phyloP scores from a whole-genome alignment of 805 yeast species.

The Brettanomyces naardenensis region DNA sequence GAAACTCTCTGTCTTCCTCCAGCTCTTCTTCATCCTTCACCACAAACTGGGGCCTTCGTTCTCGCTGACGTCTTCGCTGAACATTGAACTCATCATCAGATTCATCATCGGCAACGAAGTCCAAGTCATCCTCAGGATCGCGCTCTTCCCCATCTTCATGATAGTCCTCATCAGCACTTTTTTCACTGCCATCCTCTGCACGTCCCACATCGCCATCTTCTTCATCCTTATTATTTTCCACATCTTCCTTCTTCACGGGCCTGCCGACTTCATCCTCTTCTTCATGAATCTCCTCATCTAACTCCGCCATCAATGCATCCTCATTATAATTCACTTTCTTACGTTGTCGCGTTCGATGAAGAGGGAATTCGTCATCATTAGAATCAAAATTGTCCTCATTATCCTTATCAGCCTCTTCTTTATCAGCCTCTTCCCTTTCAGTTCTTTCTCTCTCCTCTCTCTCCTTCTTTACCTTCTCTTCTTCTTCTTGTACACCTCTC shows the following conservation, averaged over 20 bases:
- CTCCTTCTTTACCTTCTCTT: neutral
- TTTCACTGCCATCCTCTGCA: constrained; percentile 5
- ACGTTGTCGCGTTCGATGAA: constrained; percentile 23
- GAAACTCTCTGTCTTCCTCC: constrained; percentile 8
- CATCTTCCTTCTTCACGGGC: constrained; percentile 11
- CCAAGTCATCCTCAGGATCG: constrained; percentile 6
- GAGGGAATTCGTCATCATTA: constrained; percentile 4
- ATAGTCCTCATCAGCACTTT: constrained; percentile 3
- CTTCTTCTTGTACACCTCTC: constrained; percentile 11
- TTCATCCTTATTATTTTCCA: constrained; percentile 2
- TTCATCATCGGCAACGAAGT: constrained; percentile 8
- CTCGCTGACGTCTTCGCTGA: constrained; percentile 3
- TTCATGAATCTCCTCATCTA: constrained; percentile 22
- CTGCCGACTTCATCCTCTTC: constrained; percentile 18
- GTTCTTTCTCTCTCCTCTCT: neutral
- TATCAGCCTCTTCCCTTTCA: neutral
- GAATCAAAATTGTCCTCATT: constrained; percentile 16
- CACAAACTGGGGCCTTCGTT: constrained; percentile 8
- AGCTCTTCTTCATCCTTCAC: constrained; percentile 14
- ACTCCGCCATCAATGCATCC: constrained; percentile 19
- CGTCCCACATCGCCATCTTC: constrained; percentile 5
- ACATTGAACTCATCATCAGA: constrained; percentile 4
- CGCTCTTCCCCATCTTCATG: constrained; percentile 7
- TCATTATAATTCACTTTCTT: constrained; percentile 26
- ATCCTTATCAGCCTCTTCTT: constrained; percentile 9